Conservation (phyloP, 2,329 filamentous ascomycete species). For the Aspergillus sp. region DNA sequence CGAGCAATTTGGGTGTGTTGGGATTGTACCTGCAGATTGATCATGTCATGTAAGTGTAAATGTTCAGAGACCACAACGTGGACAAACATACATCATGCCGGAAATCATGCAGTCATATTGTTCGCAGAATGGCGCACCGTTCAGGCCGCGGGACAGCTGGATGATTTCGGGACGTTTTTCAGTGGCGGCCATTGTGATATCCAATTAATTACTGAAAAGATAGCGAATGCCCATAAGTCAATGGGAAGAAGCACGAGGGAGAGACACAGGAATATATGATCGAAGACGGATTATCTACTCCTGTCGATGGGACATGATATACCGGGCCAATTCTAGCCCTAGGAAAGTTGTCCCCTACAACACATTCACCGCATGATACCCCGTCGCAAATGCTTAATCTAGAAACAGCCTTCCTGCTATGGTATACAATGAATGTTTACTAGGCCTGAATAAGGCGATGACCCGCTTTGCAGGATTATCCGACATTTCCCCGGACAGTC, state of each 20-base stretch:
- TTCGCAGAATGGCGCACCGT: slow-evolving; percentile 29
- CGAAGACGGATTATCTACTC: neutral
- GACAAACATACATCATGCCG: slow-evolving; percentile 31
- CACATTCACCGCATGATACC: neutral
- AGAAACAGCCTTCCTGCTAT: neutral
- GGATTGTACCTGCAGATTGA: slow-evolving; percentile 29
- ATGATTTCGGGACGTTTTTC: slow-evolving; percentile 32
- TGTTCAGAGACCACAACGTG: neutral
- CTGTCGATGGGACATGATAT: too few relatives aligned
- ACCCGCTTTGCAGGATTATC: neutral
- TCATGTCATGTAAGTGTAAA: neutral
- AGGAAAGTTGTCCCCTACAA: neutral
- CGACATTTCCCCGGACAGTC: neutral
- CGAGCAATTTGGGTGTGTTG: slow-evolving; percentile 22
- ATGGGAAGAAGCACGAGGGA: neutral
- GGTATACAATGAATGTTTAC: neutral
- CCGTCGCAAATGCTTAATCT: too few relatives aligned
- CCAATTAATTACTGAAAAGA: too few relatives aligned
- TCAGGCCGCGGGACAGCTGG: slow-evolving; percentile 25
- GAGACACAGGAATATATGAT: too few relatives aligned
- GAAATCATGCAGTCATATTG: slow-evolving; percentile 39
- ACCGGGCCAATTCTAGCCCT: too few relatives aligned
- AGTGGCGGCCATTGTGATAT: slow-evolving; percentile 15
- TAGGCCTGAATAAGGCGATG: too few relatives aligned
- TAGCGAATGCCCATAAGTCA: too few relatives aligned